Percentiles rank a stretch among this genome's conserved stretches.
Evolutionary conservation across 2,329 filamentous ascomycete species (phyloP).

Genomic region (Aspergillus sp.): DNA sequence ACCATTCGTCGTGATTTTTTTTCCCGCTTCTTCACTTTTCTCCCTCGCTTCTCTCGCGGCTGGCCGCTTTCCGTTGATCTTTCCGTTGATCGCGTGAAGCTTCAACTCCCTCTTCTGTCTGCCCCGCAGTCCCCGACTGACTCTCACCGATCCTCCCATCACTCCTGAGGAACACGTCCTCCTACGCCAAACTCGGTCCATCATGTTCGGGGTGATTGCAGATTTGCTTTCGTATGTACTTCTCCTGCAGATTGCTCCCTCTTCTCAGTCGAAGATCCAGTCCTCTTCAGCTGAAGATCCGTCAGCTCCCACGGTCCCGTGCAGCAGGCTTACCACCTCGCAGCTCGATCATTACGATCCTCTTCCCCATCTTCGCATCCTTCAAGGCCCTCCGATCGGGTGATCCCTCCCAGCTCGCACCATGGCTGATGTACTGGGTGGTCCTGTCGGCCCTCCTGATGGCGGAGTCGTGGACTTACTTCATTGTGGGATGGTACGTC

Average conservation of each 20-base stretch:
- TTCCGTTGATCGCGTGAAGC: conserved; percentile 16
- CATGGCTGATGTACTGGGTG: conserved; percentile 99
- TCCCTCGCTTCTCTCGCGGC: conserved; percentile 11
- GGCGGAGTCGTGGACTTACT: conserved; percentile 82
- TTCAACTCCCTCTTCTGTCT: conserved; percentile 14
- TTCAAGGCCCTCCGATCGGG: conserved; percentile 96
- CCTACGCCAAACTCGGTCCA: conserved; percentile 13
- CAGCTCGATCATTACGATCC: conserved; percentile 81
- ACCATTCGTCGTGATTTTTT: conserved; percentile 10
- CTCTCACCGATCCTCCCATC: not conserved
- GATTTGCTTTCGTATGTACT: conserved; percentile 70
- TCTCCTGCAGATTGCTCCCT: not conserved
- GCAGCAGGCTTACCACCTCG: no score
- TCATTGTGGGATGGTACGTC: conserved; percentile 74
- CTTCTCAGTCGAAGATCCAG: no score
- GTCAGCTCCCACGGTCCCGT: not conserved
- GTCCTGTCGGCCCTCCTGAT: conserved; percentile 79
- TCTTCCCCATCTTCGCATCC: conserved; percentile 94
- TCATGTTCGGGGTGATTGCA: conserved; percentile 75
- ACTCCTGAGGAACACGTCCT: not conserved
- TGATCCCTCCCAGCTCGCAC: conserved; percentile 82
- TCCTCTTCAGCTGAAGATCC: conserved; percentile 1
- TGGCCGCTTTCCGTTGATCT: conserved; percentile 14
- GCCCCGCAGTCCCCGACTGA: conserved; percentile 11
- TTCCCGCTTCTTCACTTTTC: not conserved